Conservation (phyloP, 192 early-diverging fungal genomes). For the Coemansia aciculifera region DNA sequence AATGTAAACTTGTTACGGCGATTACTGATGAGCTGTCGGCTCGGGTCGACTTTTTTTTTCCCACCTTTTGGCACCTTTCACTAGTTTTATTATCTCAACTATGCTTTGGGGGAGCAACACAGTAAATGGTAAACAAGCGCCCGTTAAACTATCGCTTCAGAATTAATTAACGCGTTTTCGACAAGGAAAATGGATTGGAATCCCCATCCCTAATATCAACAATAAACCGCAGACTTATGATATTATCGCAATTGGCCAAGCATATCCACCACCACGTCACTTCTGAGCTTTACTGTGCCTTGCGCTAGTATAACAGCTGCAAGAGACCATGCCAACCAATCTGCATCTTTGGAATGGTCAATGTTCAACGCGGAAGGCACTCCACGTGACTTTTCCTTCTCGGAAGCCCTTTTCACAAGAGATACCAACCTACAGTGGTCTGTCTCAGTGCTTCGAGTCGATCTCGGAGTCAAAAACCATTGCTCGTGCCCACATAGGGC, state of each 20-base stretch:
- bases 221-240: neutral
- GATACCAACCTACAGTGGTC: neutral
- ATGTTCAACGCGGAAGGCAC: neutral
- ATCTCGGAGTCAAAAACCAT: neutral
- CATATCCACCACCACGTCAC: neutral
- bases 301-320: neutral
- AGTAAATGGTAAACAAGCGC: neutral
- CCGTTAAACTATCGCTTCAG: neutral
- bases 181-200: neutral
- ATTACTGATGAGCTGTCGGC: neutral
- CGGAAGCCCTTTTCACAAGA: neutral
- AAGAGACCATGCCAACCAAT: neutral
- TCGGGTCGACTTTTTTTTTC: neutral
- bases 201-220: neutral
- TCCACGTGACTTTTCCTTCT: neutral
- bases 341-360: neutral
- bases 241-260: neutral
- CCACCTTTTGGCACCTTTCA: neutral
- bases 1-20: neutral
- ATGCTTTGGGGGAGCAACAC: neutral
- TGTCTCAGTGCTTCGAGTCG: neutral
- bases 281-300: neutral
- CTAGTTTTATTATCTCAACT: neutral
- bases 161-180: neutral
- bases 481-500: no score